Percentiles rank a stretch among this genome's conserved stretches.
Evolutionary conservation across 305 asterid species (phyloP).

Genomic region (Caryopteris hybrid): DNA sequence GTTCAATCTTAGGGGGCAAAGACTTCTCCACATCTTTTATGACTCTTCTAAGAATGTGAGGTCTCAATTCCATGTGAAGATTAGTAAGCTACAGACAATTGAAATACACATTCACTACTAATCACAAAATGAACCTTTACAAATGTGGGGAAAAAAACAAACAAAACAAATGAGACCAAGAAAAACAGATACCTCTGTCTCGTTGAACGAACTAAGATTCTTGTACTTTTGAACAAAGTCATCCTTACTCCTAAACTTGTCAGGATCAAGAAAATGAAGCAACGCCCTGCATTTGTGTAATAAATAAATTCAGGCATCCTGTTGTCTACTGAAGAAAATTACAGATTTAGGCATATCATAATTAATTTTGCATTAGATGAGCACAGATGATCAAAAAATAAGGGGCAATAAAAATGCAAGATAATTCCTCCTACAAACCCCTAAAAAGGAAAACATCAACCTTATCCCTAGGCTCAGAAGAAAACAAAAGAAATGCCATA

Average conservation of each 20-base stretch:
- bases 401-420: neutral
- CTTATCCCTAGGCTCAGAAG: neutral
- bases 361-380: neutral
- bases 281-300: conserved; percentile 71
- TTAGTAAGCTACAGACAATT: conserved; percentile 66
- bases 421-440: neutral
- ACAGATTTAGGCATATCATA: neutral
- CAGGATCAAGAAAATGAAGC: conserved; percentile 98
- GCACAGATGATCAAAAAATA: neutral
- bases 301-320: conserved; percentile 12
- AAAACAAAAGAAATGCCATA: neutral
- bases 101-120: conserved; percentile 2
- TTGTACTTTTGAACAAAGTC: conserved; percentile 93
- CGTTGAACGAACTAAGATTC: conserved; percentile 91
- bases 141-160: neutral
- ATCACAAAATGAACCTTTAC: neutral
- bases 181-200: conserved; percentile 64
- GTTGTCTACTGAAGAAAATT: neutral
- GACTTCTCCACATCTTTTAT: conserved; percentile 99
- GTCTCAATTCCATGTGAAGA: conserved; percentile 98
- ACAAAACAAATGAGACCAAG: conserved; percentile 6
- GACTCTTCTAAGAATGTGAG: conserved; percentile 97
- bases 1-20: conserved; percentile 98
- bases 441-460: neutral
- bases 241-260: conserved; percentile 86